Percentiles rank a stretch among this genome's conserved stretches.
Evolutionary conservation across 495 filamentous ascomycete species (phyloP).

Genomic region (Penicillium lividum): DNA sequence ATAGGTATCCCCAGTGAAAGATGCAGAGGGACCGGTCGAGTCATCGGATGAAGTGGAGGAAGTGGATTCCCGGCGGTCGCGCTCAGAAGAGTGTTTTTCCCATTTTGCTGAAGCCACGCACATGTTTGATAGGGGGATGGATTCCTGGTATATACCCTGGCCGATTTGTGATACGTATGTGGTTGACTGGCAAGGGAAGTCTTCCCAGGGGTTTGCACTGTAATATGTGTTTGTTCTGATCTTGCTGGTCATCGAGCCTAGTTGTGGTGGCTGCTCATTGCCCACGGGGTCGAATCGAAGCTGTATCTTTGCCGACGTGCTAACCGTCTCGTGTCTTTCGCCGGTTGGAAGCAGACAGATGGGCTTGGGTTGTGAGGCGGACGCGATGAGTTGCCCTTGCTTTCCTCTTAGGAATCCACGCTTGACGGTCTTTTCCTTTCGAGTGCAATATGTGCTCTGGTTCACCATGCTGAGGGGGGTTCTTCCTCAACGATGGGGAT

Average conservation of each 20-base stretch:
- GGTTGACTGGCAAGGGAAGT: slow-evolving; percentile 36
- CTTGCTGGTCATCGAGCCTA: slow-evolving; percentile 68
- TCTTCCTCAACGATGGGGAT: slow-evolving; percentile 74
- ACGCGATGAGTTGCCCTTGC: slow-evolving; percentile 69
- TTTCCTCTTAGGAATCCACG: slow-evolving; percentile 78
- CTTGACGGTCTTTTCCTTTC: slow-evolving; percentile 73
- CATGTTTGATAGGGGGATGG: slow-evolving; percentile 62
- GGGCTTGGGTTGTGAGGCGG: slow-evolving; percentile 71
- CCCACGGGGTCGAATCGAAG: slow-evolving; percentile 74
- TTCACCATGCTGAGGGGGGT: slow-evolving; percentile 66
- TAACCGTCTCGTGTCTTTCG: slow-evolving; percentile 35
- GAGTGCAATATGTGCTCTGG: slow-evolving; percentile 62
- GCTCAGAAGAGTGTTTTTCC: slow-evolving; percentile 50
- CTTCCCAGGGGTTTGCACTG: slow-evolving; percentile 59
- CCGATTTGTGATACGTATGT: slow-evolving; percentile 28
- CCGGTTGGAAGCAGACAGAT: slow-evolving; percentile 59
- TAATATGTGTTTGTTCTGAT: slow-evolving; percentile 76
- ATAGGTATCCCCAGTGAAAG: slow-evolving; percentile 45
- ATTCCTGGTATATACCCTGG: slow-evolving; percentile 66
- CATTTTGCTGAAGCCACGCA: slow-evolving; percentile 67
- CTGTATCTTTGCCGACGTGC: slow-evolving; percentile 66
- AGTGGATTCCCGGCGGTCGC: slow-evolving; percentile 58
- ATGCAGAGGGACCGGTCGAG: slow-evolving; percentile 42
- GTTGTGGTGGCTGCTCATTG: slow-evolving; percentile 61
- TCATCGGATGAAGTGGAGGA: slow-evolving; percentile 20